Evolutionary conservation across 495 filamentous ascomycete species (phyloP), one percentile per base, ranked within the genome.

Genomic region (Terfezia boudieri): DNA sequence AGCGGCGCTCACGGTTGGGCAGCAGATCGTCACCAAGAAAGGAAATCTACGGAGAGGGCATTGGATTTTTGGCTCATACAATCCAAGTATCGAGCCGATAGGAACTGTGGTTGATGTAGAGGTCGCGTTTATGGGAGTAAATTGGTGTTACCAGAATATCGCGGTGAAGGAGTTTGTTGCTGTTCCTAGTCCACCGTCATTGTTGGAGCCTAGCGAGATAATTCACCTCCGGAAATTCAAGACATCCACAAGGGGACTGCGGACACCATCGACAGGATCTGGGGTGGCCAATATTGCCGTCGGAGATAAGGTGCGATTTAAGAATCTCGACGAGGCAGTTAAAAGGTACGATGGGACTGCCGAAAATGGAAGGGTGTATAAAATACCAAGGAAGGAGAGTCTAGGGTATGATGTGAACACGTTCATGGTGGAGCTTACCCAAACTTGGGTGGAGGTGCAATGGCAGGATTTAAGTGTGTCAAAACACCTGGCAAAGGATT

Each of bases 391-490:
- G n/a, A 67, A 66, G n/a, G 65, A 70, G 32, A 72, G 68, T 6
- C 68, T 72, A 55, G 76, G 76, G 1, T 77, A 73, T 61, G 77
- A 81, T 56, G 56, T 79, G 54, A 80, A 81, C 56, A 68, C 74
- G 1, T 76, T 73, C 53, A 64, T 67, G 14, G 65, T 80, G 22
- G 64, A 69, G 37, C 62, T 64, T 35, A 71, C 71, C 4, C 66
- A 66, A 16, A 73, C 74, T 14, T 61, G 61, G 9, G 71, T 75
- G 9, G 70, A 65, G 11, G 71, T 82, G 14, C 68, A 70, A 46
- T 82, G 78, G 78, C 78, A 82, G 56, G 75, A 82, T 58, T 64
- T 70, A 22, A 71, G 67, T 23, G 68, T 71, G 32, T 73, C 73
- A 0, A 63, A 67, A 22, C 67, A 78, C 46, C 52, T 57, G 26